These are phyloP conservation scores for Scleromitrula shiraiana DNA, from an alignment of 2,329 filamentous ascomycete species.

Conservation along the genomic window DNA sequence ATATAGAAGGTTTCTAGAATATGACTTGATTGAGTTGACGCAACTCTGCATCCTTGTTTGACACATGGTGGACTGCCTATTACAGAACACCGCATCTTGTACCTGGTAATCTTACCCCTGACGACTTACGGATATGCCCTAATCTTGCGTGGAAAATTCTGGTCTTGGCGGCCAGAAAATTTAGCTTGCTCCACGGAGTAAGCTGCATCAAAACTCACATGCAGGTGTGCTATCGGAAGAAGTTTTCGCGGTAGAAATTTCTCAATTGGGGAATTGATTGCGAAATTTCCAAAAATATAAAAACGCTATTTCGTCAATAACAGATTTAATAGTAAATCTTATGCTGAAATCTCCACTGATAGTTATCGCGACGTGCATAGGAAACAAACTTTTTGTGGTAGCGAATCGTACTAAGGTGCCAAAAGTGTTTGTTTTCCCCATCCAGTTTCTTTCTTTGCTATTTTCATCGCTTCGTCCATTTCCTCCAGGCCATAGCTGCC, in stretches of 20 bases:
- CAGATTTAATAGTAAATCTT: neutral
- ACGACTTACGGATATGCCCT: constrained; percentile 1
- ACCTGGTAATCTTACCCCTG: neutral
- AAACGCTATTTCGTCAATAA: constrained; percentile 1
- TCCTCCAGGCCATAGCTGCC: constrained; percentile 10
- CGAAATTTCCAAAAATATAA: constrained; percentile 10
- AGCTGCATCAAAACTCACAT: constrained; percentile 6
- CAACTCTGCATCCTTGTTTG: constrained; percentile 3
- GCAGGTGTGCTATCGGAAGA: constrained; percentile 1
- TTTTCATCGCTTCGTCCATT: constrained; percentile 5
- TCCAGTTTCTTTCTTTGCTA: constrained; percentile 7
- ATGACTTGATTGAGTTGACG: constrained; percentile 1
- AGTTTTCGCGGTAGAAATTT: neutral
- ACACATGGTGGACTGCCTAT: constrained; percentile 5
- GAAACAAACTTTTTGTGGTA: constrained; percentile 8
- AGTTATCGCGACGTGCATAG: constrained; percentile 2
- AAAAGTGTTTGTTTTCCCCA: constrained; percentile 11
- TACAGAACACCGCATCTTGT: neutral
- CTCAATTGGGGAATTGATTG: constrained; percentile 1
- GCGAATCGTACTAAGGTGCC: constrained; percentile 2
- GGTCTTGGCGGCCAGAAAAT: constrained; percentile 3
- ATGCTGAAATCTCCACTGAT: neutral
- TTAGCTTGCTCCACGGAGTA: neutral
- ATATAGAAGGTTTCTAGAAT: constrained; percentile 8
- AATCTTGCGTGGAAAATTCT: neutral